Base-by-base conservation (phyloP, 768 basidiomycete genomes). In the Goffeauzyma gilvescens region DNA sequence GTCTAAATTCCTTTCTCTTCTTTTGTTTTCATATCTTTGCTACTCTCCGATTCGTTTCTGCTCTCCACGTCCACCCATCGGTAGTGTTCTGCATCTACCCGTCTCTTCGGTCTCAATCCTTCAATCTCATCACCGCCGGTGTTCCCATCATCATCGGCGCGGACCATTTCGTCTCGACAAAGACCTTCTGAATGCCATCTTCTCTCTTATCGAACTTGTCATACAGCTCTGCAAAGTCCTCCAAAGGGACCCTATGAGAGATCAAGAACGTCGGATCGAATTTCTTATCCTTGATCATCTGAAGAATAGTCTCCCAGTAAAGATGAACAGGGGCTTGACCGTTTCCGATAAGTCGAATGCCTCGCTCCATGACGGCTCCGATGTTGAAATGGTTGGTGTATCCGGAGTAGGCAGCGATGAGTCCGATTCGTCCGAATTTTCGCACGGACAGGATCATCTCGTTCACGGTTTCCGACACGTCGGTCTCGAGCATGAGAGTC, bases 351-450 rank as follows among this genome's bases (percentile, higher is more conserved):
- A 80, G 66, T 48, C 76, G 65, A 14, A 78, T 64, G 7, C 79
- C 79, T 34, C 77, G 77, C 67, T 82, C 78, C 79, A 81, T 81
- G 23, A 82, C 53, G 0, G 79, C 75, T 6, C 79, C 78, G 39
- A 82, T 59, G 48, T 55, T 55, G 48, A 58, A 55, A 50, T 60
- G 71, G 58, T 81, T 79, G 17, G 75, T 73, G 61, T 67, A 75
- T 0, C 75, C 77, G 5, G 73, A 67, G 50, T 81, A 82, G 4
- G 71, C 79, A 8, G 75, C 76, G 38, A 77, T 80, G 39, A 81
- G 62, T 0, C 78, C 79, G 53, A 71, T 66, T 12, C 67, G 58
- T 6, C 78, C 77, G 56, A 68, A 67, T 65, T 82, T 77, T 40
- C 68, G 58, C 5, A 66, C 51, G 42, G 67, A 55, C 52, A 62